These are phyloP conservation scores for Hypericum perforatum DNA, from an alignment of 345 rosid species.

Conservation along the genomic window DNA sequence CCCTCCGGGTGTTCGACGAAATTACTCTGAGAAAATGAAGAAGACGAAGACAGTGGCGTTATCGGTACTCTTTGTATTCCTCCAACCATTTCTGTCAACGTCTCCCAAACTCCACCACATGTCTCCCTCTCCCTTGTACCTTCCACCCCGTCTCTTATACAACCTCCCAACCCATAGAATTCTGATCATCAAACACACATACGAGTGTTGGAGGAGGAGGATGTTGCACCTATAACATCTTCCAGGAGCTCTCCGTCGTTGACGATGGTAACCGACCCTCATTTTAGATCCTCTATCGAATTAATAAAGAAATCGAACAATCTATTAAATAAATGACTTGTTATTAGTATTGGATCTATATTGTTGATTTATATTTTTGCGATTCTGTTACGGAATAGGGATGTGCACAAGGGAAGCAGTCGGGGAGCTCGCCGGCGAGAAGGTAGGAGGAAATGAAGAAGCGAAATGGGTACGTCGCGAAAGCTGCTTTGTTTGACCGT, in stretches of 20 bases:
- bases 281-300: no score
- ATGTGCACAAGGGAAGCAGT: constrained; percentile 37
- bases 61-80: background rate
- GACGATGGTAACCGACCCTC: no score
- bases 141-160: background rate
- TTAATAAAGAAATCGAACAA: no score
- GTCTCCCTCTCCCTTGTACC: constrained; percentile 9
- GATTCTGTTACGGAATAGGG: no score
- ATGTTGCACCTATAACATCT: no score
- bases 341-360: no score
- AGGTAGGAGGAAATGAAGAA: constrained; percentile 34
- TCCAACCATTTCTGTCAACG: no score
- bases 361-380: no score
- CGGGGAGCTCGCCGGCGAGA: constrained; percentile 24
- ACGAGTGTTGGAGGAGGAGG: constrained; percentile 8
- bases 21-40: constrained; percentile 8
- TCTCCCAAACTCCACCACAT: constrained; percentile 18
- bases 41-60: constrained; percentile 1
- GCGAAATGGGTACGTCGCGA: constrained; percentile 33
- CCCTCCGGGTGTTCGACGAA: constrained; percentile 39
- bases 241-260: no score
- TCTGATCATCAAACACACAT: background rate
- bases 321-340: no score
- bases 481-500: constrained; percentile 9
- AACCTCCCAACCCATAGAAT: background rate